Base-by-base conservation (phyloP, 805 yeast genomes). In the Candida michaelii region DNA sequence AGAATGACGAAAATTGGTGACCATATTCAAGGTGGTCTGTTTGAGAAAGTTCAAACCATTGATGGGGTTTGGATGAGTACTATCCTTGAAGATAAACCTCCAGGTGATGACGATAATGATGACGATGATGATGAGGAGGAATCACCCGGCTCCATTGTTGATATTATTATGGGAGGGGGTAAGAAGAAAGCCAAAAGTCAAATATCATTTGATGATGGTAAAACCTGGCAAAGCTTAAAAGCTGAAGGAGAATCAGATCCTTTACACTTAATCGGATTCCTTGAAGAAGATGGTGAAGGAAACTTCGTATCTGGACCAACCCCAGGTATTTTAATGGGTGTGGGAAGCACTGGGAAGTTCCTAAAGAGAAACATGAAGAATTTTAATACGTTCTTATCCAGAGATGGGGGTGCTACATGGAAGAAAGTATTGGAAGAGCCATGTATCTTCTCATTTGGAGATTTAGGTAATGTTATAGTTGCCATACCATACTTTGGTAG, bases 351-450 rank as follows among this genome's bases (percentile, higher is more conserved):
- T 27, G 76, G 74, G 13, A 48, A 55, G 11, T 44, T 44, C 1
- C 47, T 62, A 27, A 40, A 39, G 9, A 38, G 46, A 10, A 47
- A 50, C n/a, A 13, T 47, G 10, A 36, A 43, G 3, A 37, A 49
- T n/a, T 36, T 59, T 48, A 52, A 52, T 27, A 79, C 93, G 1
- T 89, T 69, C 56, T 56, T 86, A 6, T 84, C 95, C 0, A 66
- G 83, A 43, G 89, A 88, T 64, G 89, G 87, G 18, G 96, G 96
- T 19, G 54, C 70, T n/a, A 66, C 83, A 0, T 88, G 96, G 96
- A 60, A 63, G 19, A 57, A 66, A 42, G 76, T 80, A 1, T 52
- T 79, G 11, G 77, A 78, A 18, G 74, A 70, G 32, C 77, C 86
- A 2, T 69, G 77, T 29, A 46, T 70, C 3, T 79, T 76, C 47